Percentiles rank a stretch among this genome's conserved stretches.
Conservation (phyloP, 1,139 yeast species). For the Suhomyces yuchorum region DNA sequence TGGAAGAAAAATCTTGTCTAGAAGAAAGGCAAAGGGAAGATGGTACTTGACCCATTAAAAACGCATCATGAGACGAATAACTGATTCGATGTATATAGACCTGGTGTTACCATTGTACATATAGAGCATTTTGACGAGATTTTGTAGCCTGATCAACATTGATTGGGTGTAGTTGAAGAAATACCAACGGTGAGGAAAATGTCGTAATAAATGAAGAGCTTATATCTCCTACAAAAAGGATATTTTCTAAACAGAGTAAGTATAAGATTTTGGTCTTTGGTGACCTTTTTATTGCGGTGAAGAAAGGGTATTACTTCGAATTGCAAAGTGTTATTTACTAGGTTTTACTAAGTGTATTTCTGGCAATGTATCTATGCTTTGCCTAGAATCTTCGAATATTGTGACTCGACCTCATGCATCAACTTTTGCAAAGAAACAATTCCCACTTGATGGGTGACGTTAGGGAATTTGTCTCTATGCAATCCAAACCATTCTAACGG, state of each 20-base stretch:
- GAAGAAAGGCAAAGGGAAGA: conserved; percentile 87
- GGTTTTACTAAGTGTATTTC: too few relatives aligned
- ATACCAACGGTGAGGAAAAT: too few relatives aligned
- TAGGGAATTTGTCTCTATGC: conserved; percentile 82
- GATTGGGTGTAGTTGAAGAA: not conserved
- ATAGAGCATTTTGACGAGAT: conserved; percentile 4
- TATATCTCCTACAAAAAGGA: too few relatives aligned
- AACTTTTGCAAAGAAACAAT: conserved; percentile 73
- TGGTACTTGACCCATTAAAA: conserved; percentile 83
- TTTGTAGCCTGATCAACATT: not conserved
- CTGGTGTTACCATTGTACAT: conserved; percentile 8
- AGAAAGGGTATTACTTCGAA: too few relatives aligned
- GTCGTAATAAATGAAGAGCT: too few relatives aligned
- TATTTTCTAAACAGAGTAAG: too few relatives aligned
- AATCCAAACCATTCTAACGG: conserved; percentile 98
- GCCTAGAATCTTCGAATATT: conserved; percentile 51
- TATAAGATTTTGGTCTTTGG: too few relatives aligned
- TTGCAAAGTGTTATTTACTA: too few relatives aligned
- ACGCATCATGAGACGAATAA: not conserved
- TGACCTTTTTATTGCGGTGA: too few relatives aligned
- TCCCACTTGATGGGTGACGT: conserved; percentile 77
- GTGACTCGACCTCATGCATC: conserved; percentile 60
- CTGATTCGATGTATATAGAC: conserved; percentile 6
- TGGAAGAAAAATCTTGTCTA: conserved; percentile 76
- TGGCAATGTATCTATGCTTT: too few relatives aligned